Conservation (phyloP, 306 rosid genomes). For the Prunus kanzakura region DNA sequence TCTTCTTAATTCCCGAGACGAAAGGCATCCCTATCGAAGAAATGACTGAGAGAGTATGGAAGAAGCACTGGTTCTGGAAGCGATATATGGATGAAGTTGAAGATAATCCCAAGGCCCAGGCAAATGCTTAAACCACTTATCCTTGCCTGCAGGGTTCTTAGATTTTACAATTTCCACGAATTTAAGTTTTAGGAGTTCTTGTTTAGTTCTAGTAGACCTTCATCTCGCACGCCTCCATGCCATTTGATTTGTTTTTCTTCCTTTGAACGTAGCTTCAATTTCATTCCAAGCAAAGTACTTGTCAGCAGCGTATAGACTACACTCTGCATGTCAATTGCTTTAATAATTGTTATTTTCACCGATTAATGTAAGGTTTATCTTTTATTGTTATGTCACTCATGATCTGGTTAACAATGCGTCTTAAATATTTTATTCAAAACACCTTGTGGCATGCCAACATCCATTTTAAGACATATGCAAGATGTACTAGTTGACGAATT, state of each 20-base stretch:
- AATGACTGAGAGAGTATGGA: constrained; percentile 50
- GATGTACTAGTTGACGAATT: neutral
- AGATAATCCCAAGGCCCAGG: neutral
- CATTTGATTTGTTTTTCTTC: neutral
- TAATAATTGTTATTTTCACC: neutral
- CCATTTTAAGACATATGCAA: neutral
- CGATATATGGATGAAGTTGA: constrained; percentile 18
- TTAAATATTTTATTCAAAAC: too few relatives aligned
- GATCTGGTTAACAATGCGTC: too few relatives aligned
- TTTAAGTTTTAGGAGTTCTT: neutral
- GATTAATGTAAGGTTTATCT: neutral
- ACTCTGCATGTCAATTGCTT: neutral
- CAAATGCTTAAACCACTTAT: neutral
- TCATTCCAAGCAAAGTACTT: neutral
- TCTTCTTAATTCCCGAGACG: constrained; percentile 50
- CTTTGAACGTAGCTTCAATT: neutral
- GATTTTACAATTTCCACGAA: neutral
- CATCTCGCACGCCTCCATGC: neutral
- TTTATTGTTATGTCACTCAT: neutral
- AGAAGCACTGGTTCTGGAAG: constrained; percentile 59
- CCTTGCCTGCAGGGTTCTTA: neutral
- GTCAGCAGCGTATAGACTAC: neutral
- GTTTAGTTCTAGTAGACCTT: neutral
- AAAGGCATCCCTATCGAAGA: constrained; percentile 56
- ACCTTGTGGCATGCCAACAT: too few relatives aligned